phyloP scores from a whole-genome alignment of 2,329 filamentous ascomycete species.

The Clonostachys rosea region DNA sequence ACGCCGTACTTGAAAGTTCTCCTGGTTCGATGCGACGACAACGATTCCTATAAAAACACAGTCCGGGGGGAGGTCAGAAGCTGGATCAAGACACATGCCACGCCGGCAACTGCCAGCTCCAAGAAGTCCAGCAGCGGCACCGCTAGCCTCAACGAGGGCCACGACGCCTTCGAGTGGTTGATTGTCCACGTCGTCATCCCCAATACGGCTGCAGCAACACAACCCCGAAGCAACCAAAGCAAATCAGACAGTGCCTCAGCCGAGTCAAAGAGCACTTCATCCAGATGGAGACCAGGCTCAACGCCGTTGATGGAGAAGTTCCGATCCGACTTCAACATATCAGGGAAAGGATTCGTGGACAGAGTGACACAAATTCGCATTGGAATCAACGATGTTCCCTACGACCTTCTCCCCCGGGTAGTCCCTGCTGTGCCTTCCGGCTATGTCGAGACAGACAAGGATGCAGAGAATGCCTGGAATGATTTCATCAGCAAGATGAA shows the following conservation, averaged over 20 bases:
- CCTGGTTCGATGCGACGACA: constrained; percentile 89
- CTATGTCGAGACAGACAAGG: constrained; percentile 68
- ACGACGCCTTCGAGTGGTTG: constrained; percentile 95
- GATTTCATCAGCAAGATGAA: constrained; percentile 87
- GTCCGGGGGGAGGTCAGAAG: constrained; percentile 77
- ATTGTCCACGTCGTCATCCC: constrained; percentile 90
- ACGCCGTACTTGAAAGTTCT: constrained; percentile 93
- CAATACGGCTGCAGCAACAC: constrained; percentile 74
- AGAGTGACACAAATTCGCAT: constrained; percentile 83
- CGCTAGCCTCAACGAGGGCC: constrained; percentile 69
- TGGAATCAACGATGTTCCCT: constrained; percentile 63
- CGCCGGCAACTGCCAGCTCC: constrained; percentile 51
- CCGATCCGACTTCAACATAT: constrained; percentile 81
- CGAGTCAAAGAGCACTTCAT: constrained; percentile 64
- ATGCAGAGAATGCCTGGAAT: constrained; percentile 76
- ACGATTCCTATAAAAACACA: constrained; percentile 82
- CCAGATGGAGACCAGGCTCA: constrained; percentile 74
- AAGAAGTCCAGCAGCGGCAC: constrained; percentile 22
- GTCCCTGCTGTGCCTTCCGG: constrained; percentile 59
- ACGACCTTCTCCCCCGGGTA: constrained; percentile 57
- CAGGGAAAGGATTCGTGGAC: constrained; percentile 65
- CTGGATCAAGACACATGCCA: constrained; percentile 80
- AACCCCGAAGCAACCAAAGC: constrained; percentile 61
- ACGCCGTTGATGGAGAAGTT: constrained; percentile 87
- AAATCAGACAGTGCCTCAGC: constrained; percentile 49